Percentiles rank a stretch among this genome's conserved stretches.
Conservation (phyloP, 1,284 basidiomycete genomes). For the Boletus mariae region DNA sequence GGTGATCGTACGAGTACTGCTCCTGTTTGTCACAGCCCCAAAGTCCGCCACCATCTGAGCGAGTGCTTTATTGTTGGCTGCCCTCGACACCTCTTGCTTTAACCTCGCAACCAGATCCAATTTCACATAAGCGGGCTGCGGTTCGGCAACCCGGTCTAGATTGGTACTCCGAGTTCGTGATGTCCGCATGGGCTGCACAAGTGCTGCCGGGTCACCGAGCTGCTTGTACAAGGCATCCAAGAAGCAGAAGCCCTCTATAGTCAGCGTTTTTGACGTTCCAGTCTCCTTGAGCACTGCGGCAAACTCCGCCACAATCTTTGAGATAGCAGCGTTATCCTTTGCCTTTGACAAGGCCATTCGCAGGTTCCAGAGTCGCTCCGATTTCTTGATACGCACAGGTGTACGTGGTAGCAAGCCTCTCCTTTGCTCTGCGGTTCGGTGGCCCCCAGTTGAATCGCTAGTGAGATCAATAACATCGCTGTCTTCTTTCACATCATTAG, state of each 20-base stretch:
- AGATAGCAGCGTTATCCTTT: constrained; percentile 50
- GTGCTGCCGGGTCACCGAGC: constrained; percentile 60
- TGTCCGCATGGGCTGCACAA: constrained; percentile 50
- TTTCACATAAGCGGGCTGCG: constrained; percentile 49
- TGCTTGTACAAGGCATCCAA: constrained; percentile 66
- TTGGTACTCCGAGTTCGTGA: constrained; percentile 40
- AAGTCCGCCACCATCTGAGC: constrained; percentile 66
- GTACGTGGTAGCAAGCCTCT: constrained; percentile 27
- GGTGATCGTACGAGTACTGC: constrained; percentile 62
- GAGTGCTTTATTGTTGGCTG: constrained; percentile 50
- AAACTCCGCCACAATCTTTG: constrained; percentile 55
- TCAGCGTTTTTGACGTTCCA: constrained; percentile 61
- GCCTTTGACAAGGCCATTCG: constrained; percentile 42
- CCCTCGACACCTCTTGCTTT: constrained; percentile 47
- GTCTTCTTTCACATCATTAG: constrained; percentile 27
- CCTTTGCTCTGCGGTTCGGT: constrained; percentile 25
- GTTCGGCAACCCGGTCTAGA: constrained; percentile 31
- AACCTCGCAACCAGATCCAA: constrained; percentile 55
- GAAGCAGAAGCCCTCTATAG: constrained; percentile 67
- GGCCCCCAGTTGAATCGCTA: constrained; percentile 40
- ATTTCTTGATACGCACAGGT: constrained; percentile 45
- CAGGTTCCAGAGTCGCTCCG: constrained; percentile 47
- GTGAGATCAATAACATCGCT: constrained; percentile 47
- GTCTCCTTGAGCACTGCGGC: constrained; percentile 55
- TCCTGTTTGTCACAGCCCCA: constrained; percentile 59